Base-by-base conservation (phyloP, 495 filamentous ascomycete genomes). In the Baudoinia panamericana region DNA sequence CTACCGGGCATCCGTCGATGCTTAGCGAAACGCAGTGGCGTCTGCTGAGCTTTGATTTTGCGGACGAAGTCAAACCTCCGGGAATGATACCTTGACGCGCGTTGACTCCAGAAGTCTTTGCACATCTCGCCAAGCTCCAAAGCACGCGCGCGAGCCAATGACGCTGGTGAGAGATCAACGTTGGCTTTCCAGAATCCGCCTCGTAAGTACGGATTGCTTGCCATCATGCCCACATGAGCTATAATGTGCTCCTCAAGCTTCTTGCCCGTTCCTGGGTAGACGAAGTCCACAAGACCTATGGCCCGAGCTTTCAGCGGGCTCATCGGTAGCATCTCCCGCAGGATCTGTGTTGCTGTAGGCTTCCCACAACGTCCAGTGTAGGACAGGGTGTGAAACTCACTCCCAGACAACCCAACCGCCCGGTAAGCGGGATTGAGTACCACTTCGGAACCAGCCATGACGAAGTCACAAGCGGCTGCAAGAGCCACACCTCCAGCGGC, bases 371-470 rank as follows among this genome's bases (percentile, higher is more conserved):
- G 44, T 4, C 28, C 44, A 17, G 8, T 11, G 37, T 47, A 47
- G 21, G 44, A 41, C 10, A 47, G 13, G 3, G 36, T 35, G 21
- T 47, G 44, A 20, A 41, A 47, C 26, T 47, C 44, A 17, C 36
- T 41, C 16, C 44, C 44, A 21, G 26, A 16, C 17, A 47, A 24
- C 3, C 44, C 44, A 17, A 46, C 27, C 26, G 35, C 34, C 8
- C 43, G 43, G 34, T 46, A 46, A 8, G 43, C 43, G 8, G 43
- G 43, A 36, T 46, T 46, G 35, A 46, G 43, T 11, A 46, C 43
- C 17, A 46, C 36, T 5, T 46, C 17, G 3, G 43, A 39, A 15
- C 43, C 43, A 26, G 43, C 34, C 15, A 46, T 39, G 21, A 39
- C 43, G 25, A 39, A 30, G 35, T 46, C 43, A 29, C 43, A 46